Percentiles rank a stretch among this genome's conserved stretches.
Evolutionary conservation across 768 basidiomycete genomes (phyloP).

Genomic region (Lepiota subincarnata): DNA sequence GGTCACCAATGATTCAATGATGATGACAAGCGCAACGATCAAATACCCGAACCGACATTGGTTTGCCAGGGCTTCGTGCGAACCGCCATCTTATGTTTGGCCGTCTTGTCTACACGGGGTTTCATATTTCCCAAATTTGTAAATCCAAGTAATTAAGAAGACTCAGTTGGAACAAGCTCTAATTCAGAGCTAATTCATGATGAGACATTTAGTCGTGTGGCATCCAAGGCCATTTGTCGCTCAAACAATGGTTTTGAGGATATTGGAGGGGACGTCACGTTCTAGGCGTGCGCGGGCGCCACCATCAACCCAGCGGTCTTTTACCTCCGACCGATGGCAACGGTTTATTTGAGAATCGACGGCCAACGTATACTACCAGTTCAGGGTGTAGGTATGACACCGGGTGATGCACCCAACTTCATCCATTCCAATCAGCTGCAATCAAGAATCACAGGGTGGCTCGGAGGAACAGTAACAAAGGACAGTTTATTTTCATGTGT

Average conservation of each 20-base stretch:
- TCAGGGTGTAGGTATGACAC: no score
- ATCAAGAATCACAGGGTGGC: no score
- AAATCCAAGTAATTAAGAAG: background rate
- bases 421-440: no score
- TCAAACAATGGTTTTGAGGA: background rate
- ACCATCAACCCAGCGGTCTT: background rate
- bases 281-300: background rate
- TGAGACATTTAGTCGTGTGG: background rate
- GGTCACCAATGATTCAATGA: conserved; percentile 2
- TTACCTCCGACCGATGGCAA: no score
- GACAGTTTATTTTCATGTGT: background rate
- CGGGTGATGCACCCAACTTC: no score
- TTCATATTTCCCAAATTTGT: background rate
- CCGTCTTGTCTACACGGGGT: background rate
- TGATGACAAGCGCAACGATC: conserved; percentile 3
- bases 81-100: background rate
- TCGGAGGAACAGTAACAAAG: background rate
- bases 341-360: background rate
- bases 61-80: background rate
- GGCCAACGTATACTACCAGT: background rate
- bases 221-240: background rate
- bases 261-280: background rate
- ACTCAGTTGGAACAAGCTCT: background rate
- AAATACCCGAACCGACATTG: background rate
- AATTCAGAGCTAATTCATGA: background rate